Conservation (phyloP, 2,329 filamentous ascomycete species). For the Lachnellula cervina region DNA sequence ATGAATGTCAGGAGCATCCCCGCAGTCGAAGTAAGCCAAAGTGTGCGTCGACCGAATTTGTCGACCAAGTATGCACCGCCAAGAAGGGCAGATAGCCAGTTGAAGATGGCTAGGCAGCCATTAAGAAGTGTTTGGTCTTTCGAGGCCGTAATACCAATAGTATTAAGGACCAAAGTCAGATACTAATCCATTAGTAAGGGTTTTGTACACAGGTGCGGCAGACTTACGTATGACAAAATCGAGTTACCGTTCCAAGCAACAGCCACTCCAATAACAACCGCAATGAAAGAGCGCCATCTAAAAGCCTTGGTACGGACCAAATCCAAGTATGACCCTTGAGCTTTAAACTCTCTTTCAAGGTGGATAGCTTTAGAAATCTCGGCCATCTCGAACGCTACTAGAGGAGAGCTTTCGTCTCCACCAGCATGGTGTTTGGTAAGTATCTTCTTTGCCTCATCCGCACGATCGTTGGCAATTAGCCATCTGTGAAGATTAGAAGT, state of each 20-base stretch:
- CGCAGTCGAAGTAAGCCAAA: conserved; percentile 15
- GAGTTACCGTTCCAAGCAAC: conserved; percentile 12
- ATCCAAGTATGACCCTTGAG: conserved; percentile 36
- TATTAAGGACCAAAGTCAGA: conserved; percentile 29
- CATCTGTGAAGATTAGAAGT: no score
- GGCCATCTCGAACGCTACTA: conserved; percentile 44
- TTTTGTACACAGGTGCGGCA: no score
- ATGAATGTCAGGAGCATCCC: conserved; percentile 27
- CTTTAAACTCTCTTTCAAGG: conserved; percentile 37
- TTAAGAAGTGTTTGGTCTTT: conserved; percentile 29
- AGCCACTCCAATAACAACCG: conserved; percentile 1
- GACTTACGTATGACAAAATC: no score
- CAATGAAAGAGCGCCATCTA: conserved; percentile 7
- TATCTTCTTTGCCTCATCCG: conserved; percentile 46
- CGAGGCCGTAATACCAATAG: conserved; percentile 20
- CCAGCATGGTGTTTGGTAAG: conserved; percentile 50
- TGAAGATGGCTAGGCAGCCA: conserved; percentile 31
- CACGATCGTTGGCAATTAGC: conserved; percentile 37
- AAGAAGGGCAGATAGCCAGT: conserved; percentile 31
- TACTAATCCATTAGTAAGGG: conserved; percentile 29
- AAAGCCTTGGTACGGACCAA: conserved; percentile 14
- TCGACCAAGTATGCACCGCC: conserved; percentile 23
- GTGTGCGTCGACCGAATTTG: conserved; percentile 20
- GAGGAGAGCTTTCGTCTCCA: conserved; percentile 38
- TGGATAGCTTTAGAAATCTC: conserved; percentile 46